phyloP scores from a whole-genome alignment of 1,284 basidiomycete species.

The Cryptococcus floricola region DNA sequence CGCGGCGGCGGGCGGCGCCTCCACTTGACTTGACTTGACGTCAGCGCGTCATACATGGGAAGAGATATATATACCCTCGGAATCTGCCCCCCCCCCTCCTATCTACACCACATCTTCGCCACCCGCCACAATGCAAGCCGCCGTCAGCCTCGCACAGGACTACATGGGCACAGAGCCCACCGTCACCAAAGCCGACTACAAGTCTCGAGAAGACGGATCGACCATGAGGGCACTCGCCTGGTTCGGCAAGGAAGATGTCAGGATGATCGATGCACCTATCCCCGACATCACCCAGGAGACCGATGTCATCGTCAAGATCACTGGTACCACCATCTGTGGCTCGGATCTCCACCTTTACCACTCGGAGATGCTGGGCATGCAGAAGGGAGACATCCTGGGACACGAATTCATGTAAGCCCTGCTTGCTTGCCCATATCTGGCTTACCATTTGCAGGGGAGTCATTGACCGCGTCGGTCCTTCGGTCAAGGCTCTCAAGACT shows the following conservation, averaged over 20 bases:
- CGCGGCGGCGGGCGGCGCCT: too few relatives aligned
- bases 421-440: background rate
- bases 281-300: constrained; percentile 56
- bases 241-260: constrained; percentile 57
- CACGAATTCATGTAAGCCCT: constrained; percentile 62
- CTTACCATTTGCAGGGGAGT: constrained; percentile 51
- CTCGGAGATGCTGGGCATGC: constrained; percentile 60
- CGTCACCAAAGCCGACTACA: constrained; percentile 52
- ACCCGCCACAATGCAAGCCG: constrained; percentile 21
- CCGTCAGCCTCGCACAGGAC: constrained; percentile 27
- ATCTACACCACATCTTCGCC: background rate
- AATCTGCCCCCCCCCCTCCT: background rate
- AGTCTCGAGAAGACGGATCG: constrained; percentile 54
- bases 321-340: constrained; percentile 51
- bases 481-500: constrained; percentile 58
- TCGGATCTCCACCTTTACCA: constrained; percentile 67
- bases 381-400: constrained; percentile 68
- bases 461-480: constrained; percentile 62
- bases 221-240: constrained; percentile 68
- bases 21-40: too few relatives aligned
- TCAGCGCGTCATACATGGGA: too few relatives aligned
- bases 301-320: constrained; percentile 46
- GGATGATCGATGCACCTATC: constrained; percentile 58
- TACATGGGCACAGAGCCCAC: constrained; percentile 26
- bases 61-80: too few relatives aligned